Evolutionary conservation across 306 rosid species (phyloP).

Genomic region (Castanopsis chinensis): DNA sequence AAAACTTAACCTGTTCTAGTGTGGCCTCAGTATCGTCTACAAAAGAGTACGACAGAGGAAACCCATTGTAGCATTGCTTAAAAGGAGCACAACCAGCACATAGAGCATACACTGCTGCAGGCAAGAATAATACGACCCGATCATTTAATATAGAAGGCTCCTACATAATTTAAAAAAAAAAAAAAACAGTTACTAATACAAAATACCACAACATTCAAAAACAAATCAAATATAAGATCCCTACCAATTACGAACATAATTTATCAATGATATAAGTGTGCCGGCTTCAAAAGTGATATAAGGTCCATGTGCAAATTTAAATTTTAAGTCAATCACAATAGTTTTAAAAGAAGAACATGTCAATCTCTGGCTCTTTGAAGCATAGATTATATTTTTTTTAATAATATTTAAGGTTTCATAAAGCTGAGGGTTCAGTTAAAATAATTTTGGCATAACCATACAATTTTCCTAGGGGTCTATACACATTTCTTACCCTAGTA

Average conservation of each 20-base stretch:
- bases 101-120: slow-evolving; percentile 80
- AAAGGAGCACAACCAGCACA: slow-evolving; percentile 69
- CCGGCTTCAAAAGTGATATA: not conserved
- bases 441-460: not conserved
- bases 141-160: slow-evolving; percentile 50
- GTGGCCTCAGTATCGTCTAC: slow-evolving; percentile 39
- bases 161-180: slow-evolving; percentile 42
- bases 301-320: not conserved
- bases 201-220: not conserved
- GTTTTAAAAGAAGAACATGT: not conserved
- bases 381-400: not conserved
- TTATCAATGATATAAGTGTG: not conserved
- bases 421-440: not conserved
- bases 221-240: not conserved
- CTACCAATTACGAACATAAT: not conserved
- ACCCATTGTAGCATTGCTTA: slow-evolving; percentile 38
- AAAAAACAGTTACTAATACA: slow-evolving; percentile 3
- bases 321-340: not conserved
- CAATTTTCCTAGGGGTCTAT: not conserved
- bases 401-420: not conserved
- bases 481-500: not conserved
- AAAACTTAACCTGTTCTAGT: slow-evolving; percentile 51
- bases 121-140: slow-evolving; percentile 56
- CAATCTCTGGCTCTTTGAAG: not conserved
- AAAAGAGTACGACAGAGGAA: slow-evolving; percentile 32